Percentiles rank a stretch among this genome's conserved stretches.
Conservation (phyloP, 2,329 filamentous ascomycete species). For the Xylariaceae sp. region DNA sequence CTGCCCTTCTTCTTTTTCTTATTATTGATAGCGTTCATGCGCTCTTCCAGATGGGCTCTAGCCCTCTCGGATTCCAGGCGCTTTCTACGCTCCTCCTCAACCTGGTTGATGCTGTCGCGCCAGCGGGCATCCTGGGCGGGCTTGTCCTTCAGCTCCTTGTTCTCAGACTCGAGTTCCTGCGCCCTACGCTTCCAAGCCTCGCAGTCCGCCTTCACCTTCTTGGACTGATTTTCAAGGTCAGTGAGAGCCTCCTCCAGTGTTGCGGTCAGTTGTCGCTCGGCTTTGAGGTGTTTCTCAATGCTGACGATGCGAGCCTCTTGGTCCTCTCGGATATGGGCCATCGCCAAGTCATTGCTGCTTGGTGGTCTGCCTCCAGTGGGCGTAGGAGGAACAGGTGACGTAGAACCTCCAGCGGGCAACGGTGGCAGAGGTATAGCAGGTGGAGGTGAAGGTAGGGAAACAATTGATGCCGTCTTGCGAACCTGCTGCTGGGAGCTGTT, state of each 20-base stretch:
- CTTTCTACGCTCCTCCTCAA: constrained; percentile 95
- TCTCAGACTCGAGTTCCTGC: constrained; percentile 67
- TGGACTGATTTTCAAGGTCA: constrained; percentile 86
- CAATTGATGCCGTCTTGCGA: constrained; percentile 79
- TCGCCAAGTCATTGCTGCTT: constrained; percentile 78
- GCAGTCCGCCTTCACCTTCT: constrained; percentile 85
- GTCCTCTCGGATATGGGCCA: constrained; percentile 83
- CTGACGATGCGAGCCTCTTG: constrained; percentile 92
- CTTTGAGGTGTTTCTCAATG: constrained; percentile 93
- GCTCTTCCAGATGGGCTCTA: constrained; percentile 82
- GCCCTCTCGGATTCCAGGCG: constrained; percentile 86
- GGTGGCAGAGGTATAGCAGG: constrained; percentile 95
- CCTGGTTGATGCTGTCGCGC: constrained; percentile 69
- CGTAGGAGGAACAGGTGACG: constrained; percentile 48
- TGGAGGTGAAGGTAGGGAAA: constrained; percentile 85
- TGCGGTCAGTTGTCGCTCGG: constrained; percentile 92
- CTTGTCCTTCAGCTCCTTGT: constrained; percentile 60
- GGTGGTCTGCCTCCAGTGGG: constrained; percentile 63
- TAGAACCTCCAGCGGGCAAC: constrained; percentile 60
- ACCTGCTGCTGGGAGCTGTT: constrained; percentile 55
- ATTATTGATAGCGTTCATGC: constrained; percentile 87
- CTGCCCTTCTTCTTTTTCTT: constrained; percentile 96
- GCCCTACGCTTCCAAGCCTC: constrained; percentile 90
- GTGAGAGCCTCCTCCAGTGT: constrained; percentile 94
- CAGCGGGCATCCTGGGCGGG: constrained; percentile 54